phyloP scores from a whole-genome alignment of 768 basidiomycete species.

The Serendipita indica region DNA sequence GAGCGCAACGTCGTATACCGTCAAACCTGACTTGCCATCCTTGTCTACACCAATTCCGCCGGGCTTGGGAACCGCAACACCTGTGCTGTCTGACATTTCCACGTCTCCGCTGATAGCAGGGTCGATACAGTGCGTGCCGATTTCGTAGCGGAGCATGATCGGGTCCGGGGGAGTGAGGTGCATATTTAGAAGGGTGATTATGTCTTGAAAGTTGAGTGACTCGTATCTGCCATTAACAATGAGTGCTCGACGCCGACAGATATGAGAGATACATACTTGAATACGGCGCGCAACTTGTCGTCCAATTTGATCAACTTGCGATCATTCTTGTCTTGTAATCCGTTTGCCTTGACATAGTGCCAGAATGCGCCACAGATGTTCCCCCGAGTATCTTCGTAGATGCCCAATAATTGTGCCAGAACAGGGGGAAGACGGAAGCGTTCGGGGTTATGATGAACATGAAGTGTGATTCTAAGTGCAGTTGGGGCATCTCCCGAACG shows the following conservation, averaged over 20 bases:
- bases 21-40: background rate
- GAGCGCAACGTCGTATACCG: background rate
- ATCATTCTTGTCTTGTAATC: constrained; percentile 71
- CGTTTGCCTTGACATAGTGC: constrained; percentile 81
- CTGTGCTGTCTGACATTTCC: background rate
- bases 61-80: background rate
- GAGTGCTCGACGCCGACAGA: no score
- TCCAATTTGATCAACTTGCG: constrained; percentile 55
- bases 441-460: constrained; percentile 76
- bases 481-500: constrained; percentile 68
- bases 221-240: no score
- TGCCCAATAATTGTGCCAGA: constrained; percentile 45
- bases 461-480: constrained; percentile 66
- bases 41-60: constrained; percentile 5
- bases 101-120: background rate
- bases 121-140: constrained; percentile 12
- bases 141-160: constrained; percentile 53
- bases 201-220: background rate
- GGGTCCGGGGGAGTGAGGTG: constrained; percentile 49
- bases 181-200: background rate
- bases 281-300: constrained; percentile 47
- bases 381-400: constrained; percentile 72
- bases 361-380: constrained; percentile 74
- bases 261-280: constrained; percentile 1
- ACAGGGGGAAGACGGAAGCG: constrained; percentile 69